These are phyloP conservation scores for Pseudogymnoascus sp. DNA, from an alignment of 2,329 filamentous ascomycete genomes.

Conservation along the genomic window DNA sequence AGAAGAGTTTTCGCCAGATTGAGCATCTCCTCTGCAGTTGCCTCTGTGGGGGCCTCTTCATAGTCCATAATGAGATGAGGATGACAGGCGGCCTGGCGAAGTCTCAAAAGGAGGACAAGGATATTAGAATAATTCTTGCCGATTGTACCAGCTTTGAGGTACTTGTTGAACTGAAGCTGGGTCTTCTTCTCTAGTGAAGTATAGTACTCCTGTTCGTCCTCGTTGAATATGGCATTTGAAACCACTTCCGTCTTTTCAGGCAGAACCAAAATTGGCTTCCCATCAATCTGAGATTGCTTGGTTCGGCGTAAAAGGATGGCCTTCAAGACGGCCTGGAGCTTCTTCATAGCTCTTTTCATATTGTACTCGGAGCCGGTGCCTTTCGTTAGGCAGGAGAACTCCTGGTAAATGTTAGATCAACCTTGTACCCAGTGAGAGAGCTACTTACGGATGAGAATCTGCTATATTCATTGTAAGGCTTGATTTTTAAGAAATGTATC, in stretches of 20 bases:
- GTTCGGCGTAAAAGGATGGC: constrained; percentile 76
- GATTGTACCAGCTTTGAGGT: constrained; percentile 61
- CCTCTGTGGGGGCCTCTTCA: constrained; percentile 31
- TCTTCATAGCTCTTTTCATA: constrained; percentile 51
- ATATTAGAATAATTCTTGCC: constrained; percentile 72
- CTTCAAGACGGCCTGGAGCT: constrained; percentile 69
- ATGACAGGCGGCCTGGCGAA: constrained; percentile 78
- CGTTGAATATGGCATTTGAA: constrained; percentile 57
- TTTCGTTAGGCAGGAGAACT: constrained; percentile 34
- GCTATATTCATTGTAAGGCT: constrained; percentile 61
- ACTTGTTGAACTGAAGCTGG: constrained; percentile 68
- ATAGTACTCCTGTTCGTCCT: constrained; percentile 62
- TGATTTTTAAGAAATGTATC: constrained; percentile 69
- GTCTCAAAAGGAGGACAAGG: constrained; percentile 68
- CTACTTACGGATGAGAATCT: constrained; percentile 51
- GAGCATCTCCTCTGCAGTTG: constrained; percentile 36
- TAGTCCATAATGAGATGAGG: constrained; percentile 65
- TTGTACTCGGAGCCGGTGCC: constrained; percentile 16
- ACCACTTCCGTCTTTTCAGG: constrained; percentile 58
- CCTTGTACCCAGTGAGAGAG: not conserved
- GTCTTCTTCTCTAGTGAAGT: constrained; percentile 58
- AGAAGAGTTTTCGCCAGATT: constrained; percentile 56
- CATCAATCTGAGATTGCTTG: constrained; percentile 73
- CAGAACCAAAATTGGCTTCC: constrained; percentile 65
- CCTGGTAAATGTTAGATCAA: constrained; percentile 24